These are phyloP conservation scores for Candida endomychidarum DNA, from an alignment of 805 yeast species.

Conservation along the genomic window DNA sequence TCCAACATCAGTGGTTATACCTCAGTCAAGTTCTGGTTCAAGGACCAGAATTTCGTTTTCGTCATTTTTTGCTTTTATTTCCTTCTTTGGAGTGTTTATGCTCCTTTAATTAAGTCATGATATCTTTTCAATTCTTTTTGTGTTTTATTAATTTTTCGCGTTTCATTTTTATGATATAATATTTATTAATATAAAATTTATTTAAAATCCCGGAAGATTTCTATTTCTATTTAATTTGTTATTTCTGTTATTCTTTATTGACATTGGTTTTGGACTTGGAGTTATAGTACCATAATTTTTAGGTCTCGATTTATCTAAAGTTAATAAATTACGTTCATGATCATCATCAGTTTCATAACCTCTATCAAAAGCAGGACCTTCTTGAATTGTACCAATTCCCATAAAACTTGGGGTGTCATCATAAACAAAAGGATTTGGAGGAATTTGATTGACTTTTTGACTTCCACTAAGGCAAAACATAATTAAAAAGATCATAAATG, in stretches of 20 bases:
- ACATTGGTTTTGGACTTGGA: slow-evolving; percentile 6
- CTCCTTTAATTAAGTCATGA: too few species aligned
- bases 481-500: slow-evolving; percentile 22
- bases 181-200: slow-evolving; percentile 2
- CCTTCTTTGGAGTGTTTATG: too few species aligned
- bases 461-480: slow-evolving; percentile 20
- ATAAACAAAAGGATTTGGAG: slow-evolving; percentile 14
- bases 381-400: slow-evolving; percentile 33
- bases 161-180: too few species aligned
- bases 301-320: slow-evolving; percentile 23
- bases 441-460: slow-evolving; percentile 8
- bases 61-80: too few species aligned
- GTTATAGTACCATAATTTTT: slow-evolving; percentile 21
- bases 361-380: slow-evolving; percentile 22
- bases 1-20: too few species aligned
- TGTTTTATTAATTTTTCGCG: too few species aligned
- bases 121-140: too few species aligned
- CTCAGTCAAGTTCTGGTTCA: too few species aligned
- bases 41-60: too few species aligned
- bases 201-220: slow-evolving; percentile 17
- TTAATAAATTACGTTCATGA: slow-evolving; percentile 33
- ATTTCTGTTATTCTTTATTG: slow-evolving; percentile 5
- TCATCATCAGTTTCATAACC: slow-evolving; percentile 48
- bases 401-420: slow-evolving; percentile 30
- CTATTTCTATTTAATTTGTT: slow-evolving; percentile 22